phyloP scores from a whole-genome alignment of 2,329 filamentous ascomycete species.

The Paecilomyces niveus region DNA sequence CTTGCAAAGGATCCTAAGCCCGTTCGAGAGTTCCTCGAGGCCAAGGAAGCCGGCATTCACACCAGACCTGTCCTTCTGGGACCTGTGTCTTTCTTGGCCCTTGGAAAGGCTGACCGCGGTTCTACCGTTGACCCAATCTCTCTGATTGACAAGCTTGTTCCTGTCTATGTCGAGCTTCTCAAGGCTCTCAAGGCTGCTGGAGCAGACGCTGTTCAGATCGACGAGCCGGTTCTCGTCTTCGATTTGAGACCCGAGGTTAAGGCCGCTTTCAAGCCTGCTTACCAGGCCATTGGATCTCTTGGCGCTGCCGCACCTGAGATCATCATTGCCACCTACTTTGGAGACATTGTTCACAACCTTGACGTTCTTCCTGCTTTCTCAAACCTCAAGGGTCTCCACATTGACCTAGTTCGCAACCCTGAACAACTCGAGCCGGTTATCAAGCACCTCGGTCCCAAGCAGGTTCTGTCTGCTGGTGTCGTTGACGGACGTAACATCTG shows the following conservation, averaged over 20 bases:
- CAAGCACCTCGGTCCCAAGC: constrained; percentile 75
- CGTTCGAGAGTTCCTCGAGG: constrained; percentile 88
- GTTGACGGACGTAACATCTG: constrained; percentile 99
- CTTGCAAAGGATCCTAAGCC: constrained; percentile 85
- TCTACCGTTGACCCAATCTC: constrained; percentile 90
- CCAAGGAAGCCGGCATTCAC: constrained; percentile 88
- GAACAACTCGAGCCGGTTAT: constrained; percentile 90
- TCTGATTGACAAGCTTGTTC: constrained; percentile 85
- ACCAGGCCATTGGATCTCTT: constrained; percentile 70
- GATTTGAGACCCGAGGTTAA: constrained; percentile 86
- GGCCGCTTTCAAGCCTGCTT: constrained; percentile 95
- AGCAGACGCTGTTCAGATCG: constrained; percentile 94
- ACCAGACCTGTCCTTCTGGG: constrained; percentile 94
- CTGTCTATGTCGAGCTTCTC: constrained; percentile 90
- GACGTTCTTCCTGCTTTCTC: constrained; percentile 70
- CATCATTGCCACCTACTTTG: constrained; percentile 94
- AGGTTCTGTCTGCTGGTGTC: constrained; percentile 88
- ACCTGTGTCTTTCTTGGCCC: constrained; percentile 93
- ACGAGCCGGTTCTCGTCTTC: constrained; percentile 94
- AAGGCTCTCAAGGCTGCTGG: constrained; percentile 90
- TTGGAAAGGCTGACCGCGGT: constrained; percentile 96
- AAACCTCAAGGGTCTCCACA: constrained; percentile 75
- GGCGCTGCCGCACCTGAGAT: constrained; percentile 79
- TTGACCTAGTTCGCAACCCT: constrained; percentile 96
- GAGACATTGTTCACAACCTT: constrained; percentile 98